These are phyloP conservation scores for Colletotrichum ledebouriae DNA, from an alignment of 2,329 filamentous ascomycete genomes.

Conservation along the genomic window DNA sequence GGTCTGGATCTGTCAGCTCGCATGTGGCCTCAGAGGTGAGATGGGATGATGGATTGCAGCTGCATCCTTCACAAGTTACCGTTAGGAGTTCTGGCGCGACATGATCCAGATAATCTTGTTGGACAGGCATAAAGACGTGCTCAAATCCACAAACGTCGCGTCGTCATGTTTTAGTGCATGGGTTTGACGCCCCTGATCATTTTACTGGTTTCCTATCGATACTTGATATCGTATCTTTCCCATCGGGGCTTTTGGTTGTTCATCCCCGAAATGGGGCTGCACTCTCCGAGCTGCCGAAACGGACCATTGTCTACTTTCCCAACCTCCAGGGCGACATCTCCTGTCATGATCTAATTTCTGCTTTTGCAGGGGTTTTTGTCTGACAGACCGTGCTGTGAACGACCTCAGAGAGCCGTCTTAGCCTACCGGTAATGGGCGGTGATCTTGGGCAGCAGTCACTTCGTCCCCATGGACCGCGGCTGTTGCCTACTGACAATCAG, in stretches of 20 bases:
- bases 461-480: too few relatives aligned
- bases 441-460: too few relatives aligned
- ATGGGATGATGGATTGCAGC: slow-evolving; percentile 3
- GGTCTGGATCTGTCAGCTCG: neutral
- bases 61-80: neutral
- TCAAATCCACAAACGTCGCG: neutral
- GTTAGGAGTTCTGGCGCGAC: slow-evolving; percentile 1
- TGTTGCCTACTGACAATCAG: too few relatives aligned
- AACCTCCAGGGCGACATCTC: neutral
- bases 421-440: too few relatives aligned
- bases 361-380: neutral
- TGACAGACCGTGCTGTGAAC: slow-evolving; percentile 1
- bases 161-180: neutral
- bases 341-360: neutral
- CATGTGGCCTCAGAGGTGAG: slow-evolving; percentile 1
- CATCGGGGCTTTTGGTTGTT: neutral
- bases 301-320: neutral
- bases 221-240: neutral
- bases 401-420: too few relatives aligned
- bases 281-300: slow-evolving; percentile 2
- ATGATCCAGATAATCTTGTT: slow-evolving; percentile 6
- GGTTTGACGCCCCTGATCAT: neutral
- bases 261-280: slow-evolving; percentile 6
- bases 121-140: slow-evolving; percentile 11
- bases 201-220: neutral